Evolutionary conservation across 2,329 filamentous ascomycete genomes (phyloP).

Genomic region (Fusarium sp.): DNA sequence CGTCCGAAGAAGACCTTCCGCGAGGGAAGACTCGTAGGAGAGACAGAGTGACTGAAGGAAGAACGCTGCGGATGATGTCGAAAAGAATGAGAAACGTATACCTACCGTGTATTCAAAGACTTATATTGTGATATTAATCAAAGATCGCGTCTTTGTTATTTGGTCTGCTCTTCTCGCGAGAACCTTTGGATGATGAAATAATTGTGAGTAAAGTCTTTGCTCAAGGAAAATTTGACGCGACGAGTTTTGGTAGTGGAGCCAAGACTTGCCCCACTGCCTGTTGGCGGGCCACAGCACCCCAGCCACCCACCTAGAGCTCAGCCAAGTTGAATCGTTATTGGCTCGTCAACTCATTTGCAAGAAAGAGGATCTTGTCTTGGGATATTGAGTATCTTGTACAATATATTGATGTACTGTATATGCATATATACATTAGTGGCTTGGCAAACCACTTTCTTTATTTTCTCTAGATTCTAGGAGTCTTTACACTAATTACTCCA

Average conservation of each 20-base stretch:
- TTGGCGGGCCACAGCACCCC: slow-evolving; percentile 35
- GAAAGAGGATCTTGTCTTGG: background rate
- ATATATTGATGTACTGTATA: background rate
- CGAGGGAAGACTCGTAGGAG: slow-evolving; percentile 54
- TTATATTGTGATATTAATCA: background rate
- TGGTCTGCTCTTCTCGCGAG: background rate
- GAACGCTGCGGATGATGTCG: slow-evolving; percentile 45
- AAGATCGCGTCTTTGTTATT: background rate
- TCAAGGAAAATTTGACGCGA: slow-evolving; percentile 30
- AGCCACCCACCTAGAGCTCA: slow-evolving; percentile 7
- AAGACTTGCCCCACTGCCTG: slow-evolving; percentile 7
- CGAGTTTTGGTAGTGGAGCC: slow-evolving; percentile 29
- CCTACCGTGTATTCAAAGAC: slow-evolving; percentile 5
- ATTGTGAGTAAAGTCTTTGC: slow-evolving; percentile 4
- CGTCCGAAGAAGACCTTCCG: slow-evolving; percentile 55
- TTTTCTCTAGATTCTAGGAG: background rate
- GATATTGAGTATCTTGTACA: background rate
- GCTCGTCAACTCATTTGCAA: slow-evolving; percentile 22
- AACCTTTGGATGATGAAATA: background rate
- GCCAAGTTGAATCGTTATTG: slow-evolving; percentile 17
- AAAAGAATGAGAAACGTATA: background rate
- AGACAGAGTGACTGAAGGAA: slow-evolving; percentile 53
- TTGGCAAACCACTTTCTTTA: background rate
- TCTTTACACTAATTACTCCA: background rate
- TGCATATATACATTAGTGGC: background rate